Evolutionary conservation across 805 yeast species (phyloP), one percentile per base, ranked within the genome.

Genomic region (Blastobotrys parvus): DNA sequence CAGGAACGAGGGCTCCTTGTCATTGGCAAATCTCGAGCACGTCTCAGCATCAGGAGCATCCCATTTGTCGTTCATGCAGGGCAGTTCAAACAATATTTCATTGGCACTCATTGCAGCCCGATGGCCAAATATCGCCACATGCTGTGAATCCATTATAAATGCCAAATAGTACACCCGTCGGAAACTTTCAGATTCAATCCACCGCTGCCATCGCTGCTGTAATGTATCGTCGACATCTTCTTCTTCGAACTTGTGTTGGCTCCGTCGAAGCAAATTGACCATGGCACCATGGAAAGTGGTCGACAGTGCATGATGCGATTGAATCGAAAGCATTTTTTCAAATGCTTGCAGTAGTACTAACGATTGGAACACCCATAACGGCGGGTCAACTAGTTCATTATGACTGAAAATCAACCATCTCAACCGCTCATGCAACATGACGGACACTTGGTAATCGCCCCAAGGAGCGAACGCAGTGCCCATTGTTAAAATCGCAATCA

Each of bases 131-230:
- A 56, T 39, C 3, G 54, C 53, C 3, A 57, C 52, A 35, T 56
- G 60, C 45, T 56, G 60, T n/a, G 59, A 45, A 47, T 56, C 60
- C 59, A 56, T 56, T 21, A 56, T 44, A 44, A 56, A 56, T 27
- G 54, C 52, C 23, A 56, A 48, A 25, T 44, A 52, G 8, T 51
- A 51, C 20, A 50, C 49, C 16, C 60, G 44, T 37, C 49, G 51
- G 34, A 51, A 45, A 8, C 59, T 53, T 35, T 56, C 60, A 15
- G 33, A 25, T 22, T 53, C 57, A 25, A 56, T 54, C 60, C 60
- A 56, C 16, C 43, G 32, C 11, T 48, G 45, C 58, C 58, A 56
- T 19, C 44, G 41, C 18, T 39, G 17, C 29, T 45, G 42, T 8
- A 46, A 18, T 11, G 23, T 11, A 7, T 10, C 11, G 5, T 29